Percentiles rank a stretch among this genome's conserved stretches.
Conservation (phyloP, 192 early-diverging fungal genomes). For the Chytriomyces hyalinus region DNA sequence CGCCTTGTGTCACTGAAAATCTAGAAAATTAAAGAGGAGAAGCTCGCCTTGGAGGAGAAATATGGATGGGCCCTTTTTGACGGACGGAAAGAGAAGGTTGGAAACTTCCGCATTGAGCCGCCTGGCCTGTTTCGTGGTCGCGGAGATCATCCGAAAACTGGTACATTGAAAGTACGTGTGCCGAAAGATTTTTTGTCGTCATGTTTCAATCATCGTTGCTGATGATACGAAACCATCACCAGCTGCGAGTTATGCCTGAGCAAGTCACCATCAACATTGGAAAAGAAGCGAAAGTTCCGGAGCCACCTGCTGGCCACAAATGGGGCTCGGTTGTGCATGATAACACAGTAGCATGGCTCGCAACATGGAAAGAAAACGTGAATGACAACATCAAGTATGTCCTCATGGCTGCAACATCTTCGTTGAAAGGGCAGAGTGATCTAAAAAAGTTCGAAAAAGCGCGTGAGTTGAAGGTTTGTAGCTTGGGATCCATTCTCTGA, state of each 20-base stretch:
- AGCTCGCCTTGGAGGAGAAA: conserved; percentile 70
- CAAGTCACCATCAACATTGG: conserved; percentile 94
- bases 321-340: conserved; percentile 91
- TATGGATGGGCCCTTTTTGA: conserved; percentile 80
- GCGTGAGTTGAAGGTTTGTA: conserved; percentile 73
- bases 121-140: conserved; percentile 96
- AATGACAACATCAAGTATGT: conserved; percentile 94
- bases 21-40: conserved; percentile 68
- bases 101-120: conserved; percentile 97
- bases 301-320: conserved; percentile 83
- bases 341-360: conserved; percentile 93
- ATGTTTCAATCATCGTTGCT: background rate
- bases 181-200: background rate
- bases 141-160: conserved; percentile 94
- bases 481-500: background rate
- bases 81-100: conserved; percentile 94
- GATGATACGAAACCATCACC: background rate
- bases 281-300: conserved; percentile 74
- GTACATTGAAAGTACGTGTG: conserved; percentile 74
- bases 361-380: conserved; percentile 98
- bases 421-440: conserved; percentile 96
- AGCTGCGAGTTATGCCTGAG: conserved; percentile 86
- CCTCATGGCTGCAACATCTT: conserved; percentile 88
- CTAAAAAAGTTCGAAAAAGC: conserved; percentile 96
- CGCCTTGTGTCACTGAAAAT: background rate